Evolutionary conservation across 805 yeast species (phyloP), one percentile per base, ranked within the genome.

Genomic region (Candida namnaoensis): DNA sequence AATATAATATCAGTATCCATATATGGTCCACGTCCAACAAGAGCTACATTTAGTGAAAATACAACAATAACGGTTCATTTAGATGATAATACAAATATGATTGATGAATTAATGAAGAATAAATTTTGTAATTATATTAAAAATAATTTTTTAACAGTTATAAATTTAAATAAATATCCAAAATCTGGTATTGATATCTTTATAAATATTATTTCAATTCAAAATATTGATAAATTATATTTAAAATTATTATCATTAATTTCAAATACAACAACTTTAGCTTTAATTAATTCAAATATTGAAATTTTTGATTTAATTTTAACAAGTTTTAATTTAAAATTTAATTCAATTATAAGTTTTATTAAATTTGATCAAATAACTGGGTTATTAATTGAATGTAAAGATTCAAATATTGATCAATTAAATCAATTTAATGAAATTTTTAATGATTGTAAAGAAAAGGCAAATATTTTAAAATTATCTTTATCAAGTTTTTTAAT

Each of bases 1-100:
- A 55, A 55, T 32, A 51, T 55, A 11, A 70, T 75, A 25, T 74
- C 75, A 25, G 82, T 82, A 1, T 72, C 88, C 5, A 80, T 91
- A 0, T 85, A 80, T 60, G 98, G 98, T 0, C 98, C 98, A 5
- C 71, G 88, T 49, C 96, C 98, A 7, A 79, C 76, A 46, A 69
- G 85, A 45, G 87, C 88, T 2, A 74, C 86, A 5, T 86, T 82
- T 57, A 69, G 76, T 34, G 78, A 82, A 23, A 66, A 76, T 39
- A 90, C 90, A 3, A 68, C 78, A 5, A 62, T 86, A 35, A 72
- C 80, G 26, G 88, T 85, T 13, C 63, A 59, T 27, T 43, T 67
- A 32, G 63, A 65, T 40, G 66, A 68, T 41, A 60, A 56, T 19
- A 54, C 66, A 44, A 45, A 58, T 51, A 37, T 45, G 12, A 38